Conservation (phyloP, 169 alveolate species). For the Miamiensis avidus region DNA sequence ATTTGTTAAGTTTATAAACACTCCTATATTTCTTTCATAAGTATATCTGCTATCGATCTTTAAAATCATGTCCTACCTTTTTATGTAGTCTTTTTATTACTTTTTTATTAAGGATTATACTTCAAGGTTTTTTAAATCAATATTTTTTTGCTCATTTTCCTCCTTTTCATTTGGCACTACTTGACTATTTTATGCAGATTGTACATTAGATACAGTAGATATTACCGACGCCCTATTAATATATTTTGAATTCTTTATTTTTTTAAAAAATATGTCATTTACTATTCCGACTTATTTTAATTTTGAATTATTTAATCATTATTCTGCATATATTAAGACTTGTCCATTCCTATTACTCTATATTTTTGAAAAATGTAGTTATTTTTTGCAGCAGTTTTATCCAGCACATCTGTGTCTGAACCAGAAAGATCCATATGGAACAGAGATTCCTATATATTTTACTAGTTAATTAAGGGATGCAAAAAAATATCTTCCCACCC, state of each 20-base stretch:
- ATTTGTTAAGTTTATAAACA: background rate
- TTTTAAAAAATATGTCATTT: too few species aligned
- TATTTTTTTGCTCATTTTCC: too few species aligned
- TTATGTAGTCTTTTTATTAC: background rate
- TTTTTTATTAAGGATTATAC: background rate
- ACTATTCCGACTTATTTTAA: too few species aligned
- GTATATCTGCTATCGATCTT: background rate
- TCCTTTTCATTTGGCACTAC: too few species aligned
- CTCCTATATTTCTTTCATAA: background rate
- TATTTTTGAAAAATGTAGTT: too few species aligned
- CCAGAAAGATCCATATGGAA: background rate
- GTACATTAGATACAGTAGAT: too few species aligned
- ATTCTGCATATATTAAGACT: background rate
- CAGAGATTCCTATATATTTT: background rate
- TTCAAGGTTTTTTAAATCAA: background rate
- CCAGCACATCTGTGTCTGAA: background rate
- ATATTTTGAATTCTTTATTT: too few species aligned
- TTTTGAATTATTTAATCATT: background rate
- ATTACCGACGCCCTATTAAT: too few species aligned
- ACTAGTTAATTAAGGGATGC: background rate
- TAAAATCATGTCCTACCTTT: too few species aligned
- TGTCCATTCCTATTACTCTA: background rate
- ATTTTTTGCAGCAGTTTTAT: too few species aligned
- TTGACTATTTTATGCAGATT: too few species aligned
- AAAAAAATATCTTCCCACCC: background rate